phyloP scores from a whole-genome alignment of 129 eudicot genomes.

The Dittrichia graveolens region DNA sequence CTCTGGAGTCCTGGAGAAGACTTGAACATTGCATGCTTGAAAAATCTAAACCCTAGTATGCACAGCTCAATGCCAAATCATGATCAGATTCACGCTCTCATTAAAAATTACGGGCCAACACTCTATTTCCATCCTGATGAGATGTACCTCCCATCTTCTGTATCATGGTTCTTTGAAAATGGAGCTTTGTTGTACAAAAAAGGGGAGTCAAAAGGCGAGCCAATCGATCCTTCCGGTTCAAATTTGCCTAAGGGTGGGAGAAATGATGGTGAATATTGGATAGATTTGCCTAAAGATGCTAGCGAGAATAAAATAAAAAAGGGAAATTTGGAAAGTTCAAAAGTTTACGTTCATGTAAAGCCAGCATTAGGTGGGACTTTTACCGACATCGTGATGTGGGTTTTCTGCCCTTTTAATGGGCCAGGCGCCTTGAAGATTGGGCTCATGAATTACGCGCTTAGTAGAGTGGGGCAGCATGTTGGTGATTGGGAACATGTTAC shows the following conservation, averaged over 20 bases:
- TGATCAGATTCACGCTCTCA: constrained; percentile 75
- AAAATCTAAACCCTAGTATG: constrained; percentile 47
- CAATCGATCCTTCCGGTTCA: constrained; percentile 60
- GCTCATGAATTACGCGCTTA: constrained; percentile 51
- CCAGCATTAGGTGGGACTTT: constrained; percentile 90
- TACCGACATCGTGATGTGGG: constrained; percentile 89
- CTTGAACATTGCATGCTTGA: constrained; percentile 59
- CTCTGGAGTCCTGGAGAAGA: constrained; percentile 49
- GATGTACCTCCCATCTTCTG: constrained; percentile 81
- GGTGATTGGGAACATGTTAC: constrained; percentile 97
- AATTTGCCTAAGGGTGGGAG: constrained; percentile 77
- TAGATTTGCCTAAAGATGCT: constrained; percentile 66
- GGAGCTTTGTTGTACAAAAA: constrained; percentile 65
- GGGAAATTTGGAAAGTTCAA: constrained; percentile 75
- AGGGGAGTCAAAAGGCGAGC: constrained; percentile 50
- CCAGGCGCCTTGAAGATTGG: constrained; percentile 80
- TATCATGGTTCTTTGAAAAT: constrained; percentile 76
- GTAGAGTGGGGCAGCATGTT: constrained; percentile 77
- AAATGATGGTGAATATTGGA: constrained; percentile 80
- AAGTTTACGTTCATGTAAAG: constrained; percentile 75
- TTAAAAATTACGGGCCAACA: constrained; percentile 82
- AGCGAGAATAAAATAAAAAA: constrained; percentile 48
- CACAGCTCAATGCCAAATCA: constrained; percentile 78
- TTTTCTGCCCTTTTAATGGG: constrained; percentile 90
- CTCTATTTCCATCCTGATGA: constrained; percentile 83